Evolutionary conservation across 208 protist genomes (phyloP).

Genomic region (Crithidia mellificae): DNA sequence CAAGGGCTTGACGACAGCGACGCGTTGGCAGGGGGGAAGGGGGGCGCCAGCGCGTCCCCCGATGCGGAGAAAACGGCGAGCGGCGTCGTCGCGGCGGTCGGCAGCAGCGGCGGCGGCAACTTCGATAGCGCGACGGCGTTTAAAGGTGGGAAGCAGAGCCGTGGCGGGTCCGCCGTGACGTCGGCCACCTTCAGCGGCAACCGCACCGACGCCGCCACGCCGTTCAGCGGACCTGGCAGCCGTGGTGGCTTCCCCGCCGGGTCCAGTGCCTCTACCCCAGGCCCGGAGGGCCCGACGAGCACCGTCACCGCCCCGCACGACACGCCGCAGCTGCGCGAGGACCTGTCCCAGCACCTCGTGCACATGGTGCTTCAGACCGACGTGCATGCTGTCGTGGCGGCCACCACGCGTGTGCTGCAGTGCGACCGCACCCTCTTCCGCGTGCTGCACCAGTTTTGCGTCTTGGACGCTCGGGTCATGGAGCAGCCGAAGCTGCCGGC

Average conservation of each 20-base stretch:
- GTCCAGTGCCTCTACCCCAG: neutral
- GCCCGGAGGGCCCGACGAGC: neutral
- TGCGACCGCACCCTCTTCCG: conserved; percentile 33
- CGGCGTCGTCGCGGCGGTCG: no score
- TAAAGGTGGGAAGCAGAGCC: neutral
- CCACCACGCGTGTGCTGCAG: conserved; percentile 27
- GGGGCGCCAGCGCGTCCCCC: neutral
- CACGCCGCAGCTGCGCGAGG: conserved; percentile 24
- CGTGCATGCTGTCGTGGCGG: conserved; percentile 23
- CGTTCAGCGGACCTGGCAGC: neutral
- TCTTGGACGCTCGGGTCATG: conserved; percentile 14
- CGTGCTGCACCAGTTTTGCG: conserved; percentile 31
- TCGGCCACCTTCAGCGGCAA: neutral
- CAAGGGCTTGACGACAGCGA: conserved; percentile 30
- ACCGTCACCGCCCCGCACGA: neutral
- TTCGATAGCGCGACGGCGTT: no score
- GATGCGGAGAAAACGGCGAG: neutral
- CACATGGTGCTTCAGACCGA: conserved; percentile 36
- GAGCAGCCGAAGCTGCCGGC: conserved; percentile 1
- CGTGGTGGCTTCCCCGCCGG: neutral
- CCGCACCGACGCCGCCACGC: neutral
- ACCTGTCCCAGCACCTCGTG: conserved; percentile 24
- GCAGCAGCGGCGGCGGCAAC: no score
- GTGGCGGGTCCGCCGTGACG: neutral
- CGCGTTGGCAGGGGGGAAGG: conserved; percentile 1